A percentile compares a stretch with the other conserved stretches of the same genome.
Conservation (phyloP, 768 basidiomycete genomes). For the Amanita pallidorosea region DNA sequence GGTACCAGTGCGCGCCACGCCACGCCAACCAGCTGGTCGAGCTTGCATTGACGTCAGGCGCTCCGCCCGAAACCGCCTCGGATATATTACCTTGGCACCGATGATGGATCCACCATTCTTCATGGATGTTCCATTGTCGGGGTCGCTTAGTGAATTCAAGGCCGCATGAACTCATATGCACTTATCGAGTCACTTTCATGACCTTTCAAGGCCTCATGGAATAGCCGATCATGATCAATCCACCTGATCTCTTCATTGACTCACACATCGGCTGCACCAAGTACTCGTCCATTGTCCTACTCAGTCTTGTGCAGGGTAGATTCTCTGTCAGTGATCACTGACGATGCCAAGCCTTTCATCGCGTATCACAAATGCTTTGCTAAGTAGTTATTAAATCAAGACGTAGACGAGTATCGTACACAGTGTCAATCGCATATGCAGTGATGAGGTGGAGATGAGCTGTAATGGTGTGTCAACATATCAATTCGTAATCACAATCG, state of each 20-base stretch:
- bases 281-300: neutral
- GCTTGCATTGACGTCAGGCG: neutral
- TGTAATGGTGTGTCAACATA: conserved; percentile 1
- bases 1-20: too few species aligned
- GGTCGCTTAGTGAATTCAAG: too few species aligned
- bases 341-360: neutral
- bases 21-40: too few species aligned
- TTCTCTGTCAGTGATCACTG: neutral
- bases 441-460: neutral
- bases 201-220: too few species aligned
- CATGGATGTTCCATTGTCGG: neutral
- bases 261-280: neutral
- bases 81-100: neutral
- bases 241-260: neutral
- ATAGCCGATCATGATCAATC: conserved; percentile 5
- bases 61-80: neutral
- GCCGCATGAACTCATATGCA: too few species aligned
- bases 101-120: neutral
- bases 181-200: too few species aligned
- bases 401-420: conserved; percentile 4
- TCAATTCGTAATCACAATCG: neutral
- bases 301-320: neutral
- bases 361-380: neutral
- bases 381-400: conserved; percentile 1
- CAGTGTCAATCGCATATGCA: neutral